Conservation (phyloP, 495 filamentous ascomycete genomes). For the Aspergillus funiculosus region DNA sequence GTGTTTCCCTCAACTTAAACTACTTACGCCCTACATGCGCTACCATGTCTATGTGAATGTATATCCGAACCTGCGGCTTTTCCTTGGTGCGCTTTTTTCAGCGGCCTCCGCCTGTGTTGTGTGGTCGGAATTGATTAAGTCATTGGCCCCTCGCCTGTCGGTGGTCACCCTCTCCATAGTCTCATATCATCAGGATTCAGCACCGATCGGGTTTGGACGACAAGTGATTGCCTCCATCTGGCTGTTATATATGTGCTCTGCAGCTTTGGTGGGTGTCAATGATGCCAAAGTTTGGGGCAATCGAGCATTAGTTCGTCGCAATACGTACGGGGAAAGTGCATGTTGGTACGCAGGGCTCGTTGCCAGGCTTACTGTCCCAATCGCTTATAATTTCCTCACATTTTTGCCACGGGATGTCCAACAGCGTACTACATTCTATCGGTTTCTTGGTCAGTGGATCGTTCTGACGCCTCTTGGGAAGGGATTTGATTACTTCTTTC, state of each 20-base stretch:
- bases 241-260: slow-evolving; percentile 89
- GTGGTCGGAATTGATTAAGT: slow-evolving; percentile 87
- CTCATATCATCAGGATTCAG: slow-evolving; percentile 63
- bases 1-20: slow-evolving; percentile 44
- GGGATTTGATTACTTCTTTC: slow-evolving; percentile 84
- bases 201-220: slow-evolving; percentile 72
- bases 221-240: slow-evolving; percentile 79
- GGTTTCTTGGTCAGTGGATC: slow-evolving; percentile 78
- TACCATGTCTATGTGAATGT: slow-evolving; percentile 68
- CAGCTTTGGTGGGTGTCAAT: slow-evolving; percentile 75
- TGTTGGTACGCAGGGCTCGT: slow-evolving; percentile 93
- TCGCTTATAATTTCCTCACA: slow-evolving; percentile 93
- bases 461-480: slow-evolving; percentile 76
- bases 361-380: slow-evolving; percentile 81
- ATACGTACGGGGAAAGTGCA: slow-evolving; percentile 84
- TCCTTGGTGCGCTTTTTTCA: slow-evolving; percentile 58
- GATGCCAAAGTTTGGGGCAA: slow-evolving; percentile 95
- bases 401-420: slow-evolving; percentile 67
- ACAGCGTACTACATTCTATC: slow-evolving; percentile 69
- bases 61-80: slow-evolving; percentile 57
- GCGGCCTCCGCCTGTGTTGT: slow-evolving; percentile 75
- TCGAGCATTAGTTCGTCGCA: slow-evolving; percentile 79
- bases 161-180: slow-evolving; percentile 80
- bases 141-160: slow-evolving; percentile 65
- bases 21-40: slow-evolving; percentile 82